A percentile compares a stretch with the other conserved stretches of the same genome.
These are phyloP conservation scores for Trichoderma aggressivum DNA, from an alignment of 2,329 filamentous ascomycete species.

Conservation along the genomic window DNA sequence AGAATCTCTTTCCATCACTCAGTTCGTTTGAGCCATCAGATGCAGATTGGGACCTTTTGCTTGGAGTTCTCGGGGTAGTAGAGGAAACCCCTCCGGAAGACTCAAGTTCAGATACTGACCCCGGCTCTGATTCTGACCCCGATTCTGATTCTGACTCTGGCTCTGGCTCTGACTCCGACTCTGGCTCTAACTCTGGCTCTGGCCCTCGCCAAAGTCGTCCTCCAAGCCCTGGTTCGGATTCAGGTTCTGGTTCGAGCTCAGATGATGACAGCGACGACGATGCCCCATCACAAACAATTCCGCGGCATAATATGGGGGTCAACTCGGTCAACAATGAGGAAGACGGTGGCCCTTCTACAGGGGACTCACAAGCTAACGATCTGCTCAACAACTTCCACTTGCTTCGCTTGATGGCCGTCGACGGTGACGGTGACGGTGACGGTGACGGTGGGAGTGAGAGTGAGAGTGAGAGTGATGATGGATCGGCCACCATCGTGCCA, in stretches of 20 bases:
- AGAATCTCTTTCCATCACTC: constrained; percentile 25
- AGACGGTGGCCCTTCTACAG: neutral
- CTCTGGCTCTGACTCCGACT: neutral
- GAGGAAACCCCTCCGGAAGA: neutral
- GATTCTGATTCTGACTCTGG: neutral
- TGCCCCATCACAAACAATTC: neutral
- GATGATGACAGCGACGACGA: neutral
- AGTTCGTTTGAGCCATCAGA: constrained; percentile 4
- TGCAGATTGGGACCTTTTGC: constrained; percentile 16
- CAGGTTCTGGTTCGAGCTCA: neutral
- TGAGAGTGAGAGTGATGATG: neutral
- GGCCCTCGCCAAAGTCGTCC: neutral
- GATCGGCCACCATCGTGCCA: constrained; percentile 5
- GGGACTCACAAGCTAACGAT: neutral
- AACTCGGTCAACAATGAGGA: neutral
- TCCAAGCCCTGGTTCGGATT: neutral
- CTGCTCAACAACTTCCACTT: neutral
- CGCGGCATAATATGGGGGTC: neutral
- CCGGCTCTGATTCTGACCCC: neutral
- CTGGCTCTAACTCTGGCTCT: neutral
- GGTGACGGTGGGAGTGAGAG: neutral
- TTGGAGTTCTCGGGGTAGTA: neutral
- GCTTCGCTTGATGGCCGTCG: neutral
- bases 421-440: neutral
- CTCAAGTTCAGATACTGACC: neutral